phyloP scores from a whole-genome alignment of 352 stramenopile genomes.

The Pythium brassicae region DNA sequence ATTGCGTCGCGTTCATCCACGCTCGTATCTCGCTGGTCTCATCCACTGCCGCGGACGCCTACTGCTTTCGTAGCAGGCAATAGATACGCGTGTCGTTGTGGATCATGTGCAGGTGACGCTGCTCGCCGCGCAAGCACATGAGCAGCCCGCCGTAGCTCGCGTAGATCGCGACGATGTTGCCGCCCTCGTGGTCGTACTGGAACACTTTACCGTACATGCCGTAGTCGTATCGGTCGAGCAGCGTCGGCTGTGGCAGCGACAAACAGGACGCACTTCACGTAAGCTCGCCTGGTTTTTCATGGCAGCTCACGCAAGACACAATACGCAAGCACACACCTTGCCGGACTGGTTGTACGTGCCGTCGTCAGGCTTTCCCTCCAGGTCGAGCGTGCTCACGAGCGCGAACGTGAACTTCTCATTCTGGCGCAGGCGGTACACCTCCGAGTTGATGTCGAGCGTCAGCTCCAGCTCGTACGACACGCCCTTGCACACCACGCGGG shows the following conservation, averaged over 20 bases:
- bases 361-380: conserved; percentile 96
- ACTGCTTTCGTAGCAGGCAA: conserved; percentile 87
- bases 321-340: conserved; percentile 45
- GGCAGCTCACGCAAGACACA: no score
- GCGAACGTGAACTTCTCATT: conserved; percentile 97
- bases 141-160: conserved; percentile 96
- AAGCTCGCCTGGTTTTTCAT: no score
- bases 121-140: conserved; percentile 96
- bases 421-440: conserved; percentile 95
- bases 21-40: not conserved
- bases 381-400: conserved; percentile 94
- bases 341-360: conserved; percentile 90
- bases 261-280: no score
- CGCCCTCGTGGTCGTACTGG: conserved; percentile 95
- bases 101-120: conserved; percentile 96
- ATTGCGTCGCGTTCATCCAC: not conserved
- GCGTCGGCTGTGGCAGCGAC: conserved; percentile 50
- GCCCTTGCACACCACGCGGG: conserved; percentile 94
- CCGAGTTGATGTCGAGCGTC: conserved; percentile 97
- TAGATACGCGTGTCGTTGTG: conserved; percentile 97
- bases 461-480: conserved; percentile 98
- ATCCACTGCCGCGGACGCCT: conserved; percentile 10
- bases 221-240: conserved; percentile 98
- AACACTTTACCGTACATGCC: conserved; percentile 99
- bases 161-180: conserved; percentile 92